Base-by-base conservation (phyloP, 768 basidiomycete genomes). In the Naganishia kalamii region DNA sequence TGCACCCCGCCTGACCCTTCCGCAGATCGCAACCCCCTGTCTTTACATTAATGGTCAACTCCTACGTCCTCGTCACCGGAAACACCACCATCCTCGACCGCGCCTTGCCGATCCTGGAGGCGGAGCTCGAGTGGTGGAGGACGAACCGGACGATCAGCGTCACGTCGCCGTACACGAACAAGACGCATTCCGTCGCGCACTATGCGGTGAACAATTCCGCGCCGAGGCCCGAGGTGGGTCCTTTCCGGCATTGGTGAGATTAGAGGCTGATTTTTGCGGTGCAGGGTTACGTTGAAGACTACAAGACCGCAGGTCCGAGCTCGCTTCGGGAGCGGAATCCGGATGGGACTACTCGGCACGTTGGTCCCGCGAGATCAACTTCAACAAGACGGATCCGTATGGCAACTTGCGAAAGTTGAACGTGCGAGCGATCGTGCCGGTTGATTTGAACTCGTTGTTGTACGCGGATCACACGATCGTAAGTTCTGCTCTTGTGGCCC, bases 11-110 rank as follows among this genome's bases (percentile, higher is more conserved):
- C 33, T 37, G 8, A 6, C 51, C 33, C 51, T n/a, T 21, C n/a
- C 3, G 13, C 35, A 57, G 54, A 44, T 61, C 60, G 4, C 91
- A 94, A 72, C 92, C 92, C 15, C 92, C 92, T 4, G 73, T 94
- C 32, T 94, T 94, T 79, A 85, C 88, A 62, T 86, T 86, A 87
- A 96, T 97, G 92, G 81, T 97, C 29, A 81, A 84, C n/a, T 84
- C 85, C n/a, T 96, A 97, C 74, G 83, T 94, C 52, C 77, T 81
- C 2, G 82, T 81, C 3, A 87, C 85, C 8, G 84, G 86, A 17
- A 91, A 96, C 77, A 85, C 80, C 0, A 75, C 81, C n/a, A 88
- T 96, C 66, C 82, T 97, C 29, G 73, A 74, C 15, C 85, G 90
- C 32, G 93, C 88, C 2, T 80, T 97, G n/a, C 89, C 90, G 62